Percentiles rank a stretch among this genome's conserved stretches.
phyloP scores from a whole-genome alignment of 1,139 yeast genomes.

The Diutina scorzettiae region DNA sequence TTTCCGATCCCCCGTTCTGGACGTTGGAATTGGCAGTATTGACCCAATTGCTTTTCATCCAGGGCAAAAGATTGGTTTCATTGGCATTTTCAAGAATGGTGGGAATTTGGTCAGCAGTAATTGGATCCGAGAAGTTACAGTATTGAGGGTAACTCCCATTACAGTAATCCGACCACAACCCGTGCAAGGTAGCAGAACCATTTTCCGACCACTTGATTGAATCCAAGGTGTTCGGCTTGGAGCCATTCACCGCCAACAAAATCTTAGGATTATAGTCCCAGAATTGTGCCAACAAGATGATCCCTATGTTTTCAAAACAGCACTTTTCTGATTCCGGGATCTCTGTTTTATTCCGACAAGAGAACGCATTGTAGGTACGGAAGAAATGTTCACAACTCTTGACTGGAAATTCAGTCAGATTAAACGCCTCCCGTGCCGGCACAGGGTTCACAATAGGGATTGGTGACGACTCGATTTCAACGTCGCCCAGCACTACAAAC shows the following conservation, averaged over 20 bases:
- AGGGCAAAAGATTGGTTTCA: slow-evolving; percentile 18
- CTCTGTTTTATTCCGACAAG: neutral
- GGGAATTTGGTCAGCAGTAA: slow-evolving; percentile 16
- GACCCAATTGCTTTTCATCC: slow-evolving; percentile 26
- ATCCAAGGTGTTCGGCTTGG: slow-evolving; percentile 8
- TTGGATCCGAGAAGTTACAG: slow-evolving; percentile 12
- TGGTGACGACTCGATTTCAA: neutral
- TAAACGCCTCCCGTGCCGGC: neutral
- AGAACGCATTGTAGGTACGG: neutral
- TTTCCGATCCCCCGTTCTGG: slow-evolving; percentile 8
- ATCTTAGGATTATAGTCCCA: slow-evolving; percentile 26
- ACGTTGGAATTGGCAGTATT: slow-evolving; percentile 19
- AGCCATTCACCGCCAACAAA: neutral
- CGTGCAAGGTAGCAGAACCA: slow-evolving; percentile 27
- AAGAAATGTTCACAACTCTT: neutral
- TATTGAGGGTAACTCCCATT: slow-evolving; percentile 23
- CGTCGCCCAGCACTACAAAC: neutral
- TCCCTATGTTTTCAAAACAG: slow-evolving; percentile 25
- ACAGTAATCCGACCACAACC: slow-evolving; percentile 30
- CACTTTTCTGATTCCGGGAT: slow-evolving; percentile 10
- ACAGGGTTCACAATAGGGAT: neutral
- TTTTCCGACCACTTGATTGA: slow-evolving; percentile 8
- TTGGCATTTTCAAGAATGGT: slow-evolving; percentile 17
- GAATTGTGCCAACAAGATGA: slow-evolving; percentile 28
- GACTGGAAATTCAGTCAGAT: neutral